Conservation (phyloP, 2,329 filamentous ascomycete genomes). For the Xylaria sp. region DNA sequence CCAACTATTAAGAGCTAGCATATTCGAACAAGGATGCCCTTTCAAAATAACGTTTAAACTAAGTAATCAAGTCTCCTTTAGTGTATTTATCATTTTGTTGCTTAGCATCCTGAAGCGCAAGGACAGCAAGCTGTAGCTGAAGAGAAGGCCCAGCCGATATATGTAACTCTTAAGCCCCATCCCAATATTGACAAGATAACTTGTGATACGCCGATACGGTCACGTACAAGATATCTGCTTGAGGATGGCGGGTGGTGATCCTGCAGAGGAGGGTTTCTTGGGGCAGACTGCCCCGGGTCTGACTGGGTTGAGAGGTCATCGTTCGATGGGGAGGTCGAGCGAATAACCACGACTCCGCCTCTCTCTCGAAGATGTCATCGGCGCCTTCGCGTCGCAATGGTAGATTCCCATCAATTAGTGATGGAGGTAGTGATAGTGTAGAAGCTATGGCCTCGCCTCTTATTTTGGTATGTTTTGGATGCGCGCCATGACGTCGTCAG, state of each 20-base stretch:
- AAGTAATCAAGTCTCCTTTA: slow-evolving; percentile 41
- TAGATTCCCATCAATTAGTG: too few relatives aligned
- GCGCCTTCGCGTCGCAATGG: not conserved
- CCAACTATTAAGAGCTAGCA: slow-evolving; percentile 60
- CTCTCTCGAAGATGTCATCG: slow-evolving; percentile 67
- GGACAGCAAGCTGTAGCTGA: slow-evolving; percentile 80
- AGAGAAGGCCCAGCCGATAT: slow-evolving; percentile 77
- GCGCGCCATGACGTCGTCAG: too few relatives aligned
- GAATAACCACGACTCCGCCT: slow-evolving; percentile 69
- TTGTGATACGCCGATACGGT: slow-evolving; percentile 78
- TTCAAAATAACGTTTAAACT: not conserved
- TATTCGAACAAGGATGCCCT: slow-evolving; percentile 73
- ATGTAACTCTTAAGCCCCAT: too few relatives aligned
- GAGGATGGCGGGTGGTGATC: slow-evolving; percentile 72
- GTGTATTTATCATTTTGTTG: slow-evolving; percentile 87
- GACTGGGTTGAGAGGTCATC: slow-evolving; percentile 87
- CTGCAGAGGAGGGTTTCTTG: slow-evolving; percentile 83
- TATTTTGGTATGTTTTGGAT: too few relatives aligned
- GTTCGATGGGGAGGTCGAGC: slow-evolving; percentile 65
- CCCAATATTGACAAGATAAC: slow-evolving; percentile 63
- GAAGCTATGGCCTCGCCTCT: too few relatives aligned
- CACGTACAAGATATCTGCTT: slow-evolving; percentile 96
- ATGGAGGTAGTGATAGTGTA: too few relatives aligned
- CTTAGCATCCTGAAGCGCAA: slow-evolving; percentile 74
- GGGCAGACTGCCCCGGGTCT: slow-evolving; percentile 75